Conservation (phyloP, 1,284 basidiomycete genomes). For the Fistulina hepatica region DNA sequence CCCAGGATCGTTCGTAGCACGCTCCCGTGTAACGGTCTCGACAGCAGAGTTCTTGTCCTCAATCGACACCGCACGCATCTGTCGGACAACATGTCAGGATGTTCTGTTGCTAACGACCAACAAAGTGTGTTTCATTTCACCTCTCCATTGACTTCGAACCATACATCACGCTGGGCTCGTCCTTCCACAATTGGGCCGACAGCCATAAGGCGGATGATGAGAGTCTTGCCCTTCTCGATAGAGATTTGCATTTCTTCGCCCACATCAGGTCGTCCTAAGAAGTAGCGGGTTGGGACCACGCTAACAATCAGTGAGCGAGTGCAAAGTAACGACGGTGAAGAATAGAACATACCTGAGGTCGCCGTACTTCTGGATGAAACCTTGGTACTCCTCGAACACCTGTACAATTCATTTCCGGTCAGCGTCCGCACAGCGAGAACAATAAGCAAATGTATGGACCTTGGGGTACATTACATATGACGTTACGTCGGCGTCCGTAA, state of each 20-base stretch:
- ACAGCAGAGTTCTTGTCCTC: conserved; percentile 96
- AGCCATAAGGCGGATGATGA: conserved; percentile 94
- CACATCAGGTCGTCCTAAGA: conserved; percentile 85
- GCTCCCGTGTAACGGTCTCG: conserved; percentile 89
- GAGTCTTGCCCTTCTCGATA: conserved; percentile 95
- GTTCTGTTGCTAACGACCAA: not conserved
- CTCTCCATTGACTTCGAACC: conserved; percentile 98
- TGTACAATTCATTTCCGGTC: conserved; percentile 25
- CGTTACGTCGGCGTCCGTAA: conserved; percentile 87
- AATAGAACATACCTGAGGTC: conserved; percentile 65
- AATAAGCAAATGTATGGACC: conserved; percentile 29
- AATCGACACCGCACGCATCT: conserved; percentile 87
- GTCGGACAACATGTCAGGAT: conserved; percentile 12
- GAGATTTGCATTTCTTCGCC: conserved; percentile 96
- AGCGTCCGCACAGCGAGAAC: conserved; percentile 8
- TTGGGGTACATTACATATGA: conserved; percentile 97
- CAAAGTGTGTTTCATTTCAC: conserved; percentile 28
- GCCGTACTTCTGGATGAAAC: conserved; percentile 90
- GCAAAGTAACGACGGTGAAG: conserved; percentile 6
- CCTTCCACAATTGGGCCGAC: conserved; percentile 88
- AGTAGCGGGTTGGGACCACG: conserved; percentile 93
- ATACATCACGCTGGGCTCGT: conserved; percentile 89
- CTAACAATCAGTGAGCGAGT: conserved; percentile 29
- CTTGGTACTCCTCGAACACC: conserved; percentile 97
- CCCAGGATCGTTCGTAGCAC: conserved; percentile 86